Evolutionary conservation across 2,329 filamentous ascomycete species (phyloP).

Genomic region (Ophiostoma sp.): DNA sequence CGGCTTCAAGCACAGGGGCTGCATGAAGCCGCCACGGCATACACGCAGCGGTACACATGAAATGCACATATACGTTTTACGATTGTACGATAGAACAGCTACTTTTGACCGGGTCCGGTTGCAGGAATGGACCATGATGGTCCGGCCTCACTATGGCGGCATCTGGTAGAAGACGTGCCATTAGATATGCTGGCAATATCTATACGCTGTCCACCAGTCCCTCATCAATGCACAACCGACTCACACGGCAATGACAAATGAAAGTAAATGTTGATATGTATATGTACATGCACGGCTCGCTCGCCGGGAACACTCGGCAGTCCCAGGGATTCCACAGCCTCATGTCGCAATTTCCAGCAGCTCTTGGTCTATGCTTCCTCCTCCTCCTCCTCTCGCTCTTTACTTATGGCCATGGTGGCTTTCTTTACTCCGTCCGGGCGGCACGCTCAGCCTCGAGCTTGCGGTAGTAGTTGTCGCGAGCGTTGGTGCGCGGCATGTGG

Average conservation of each 20-base stretch:
- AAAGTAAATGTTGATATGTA: constrained; percentile 9
- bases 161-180: background rate
- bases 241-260: background rate
- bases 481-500: constrained; percentile 56
- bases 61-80: background rate
- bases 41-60: background rate
- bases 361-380: constrained; percentile 4
- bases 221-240: background rate
- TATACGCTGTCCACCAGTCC: constrained; percentile 7
- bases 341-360: background rate
- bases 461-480: constrained; percentile 55
- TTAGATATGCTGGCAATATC: background rate
- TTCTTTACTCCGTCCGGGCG: constrained; percentile 26
- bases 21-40: background rate
- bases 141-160: background rate
- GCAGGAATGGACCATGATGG: background rate
- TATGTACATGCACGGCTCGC: constrained; percentile 23
- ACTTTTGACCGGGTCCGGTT: background rate
- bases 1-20: background rate
- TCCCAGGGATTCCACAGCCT: background rate
- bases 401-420: background rate
- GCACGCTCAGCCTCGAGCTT: constrained; percentile 55
- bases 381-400: background rate
- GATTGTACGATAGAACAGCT: background rate
- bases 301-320: background rate